Base-by-base conservation (phyloP, 148 eudicot species). In the Rhododendron henanense region DNA sequence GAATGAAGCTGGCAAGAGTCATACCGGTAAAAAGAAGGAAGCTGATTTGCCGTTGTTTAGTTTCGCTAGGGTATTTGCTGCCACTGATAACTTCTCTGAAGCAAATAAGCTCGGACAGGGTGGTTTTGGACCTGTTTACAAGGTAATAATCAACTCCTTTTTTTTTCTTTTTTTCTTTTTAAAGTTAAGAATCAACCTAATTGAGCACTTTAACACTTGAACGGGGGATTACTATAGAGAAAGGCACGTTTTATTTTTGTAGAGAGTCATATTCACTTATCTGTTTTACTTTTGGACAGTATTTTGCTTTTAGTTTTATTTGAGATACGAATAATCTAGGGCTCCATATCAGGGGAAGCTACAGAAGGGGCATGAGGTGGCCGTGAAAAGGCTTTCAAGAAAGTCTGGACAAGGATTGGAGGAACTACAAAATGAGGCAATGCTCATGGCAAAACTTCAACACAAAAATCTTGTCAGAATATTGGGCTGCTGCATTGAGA, bases 81-180 rank as follows among this genome's bases (percentile, higher is more conserved):
- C 82, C 1, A 79, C 82, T 2, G 55, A 79, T 25, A 50, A 50
- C 61, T 79, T 79, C 13, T 79, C 82, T 25, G 21, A 48, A 25
- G 59, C 82, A 79, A 79, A 79, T 28, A 48, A 47, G 82, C 61
- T 79, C 0, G 59, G 82, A 79, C 39, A 47, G 37, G 82, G 82
- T n/a, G 82, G 61, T 14, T 79, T 79, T 37, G 55, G 81, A n/a
- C 61, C 82, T 4, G 82, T 79, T 79, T 79, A 79, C 82, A 25
- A 48, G 82, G 82, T 41, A 41, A 41, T 41, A 41, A 41, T 41
- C 44, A 41, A 41, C 44, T 0, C 44, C 7, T 41, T 41, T 41
- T 41, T 41, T 41, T 41, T 41, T 41, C 0, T 3, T 39, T 3
- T 39, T 39, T 4, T 41, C 28, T 41, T 41, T 41, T 41, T 6